phyloP scores from a whole-genome alignment of 768 basidiomycete species.

The Pilatotrama ljubarskyi region DNA sequence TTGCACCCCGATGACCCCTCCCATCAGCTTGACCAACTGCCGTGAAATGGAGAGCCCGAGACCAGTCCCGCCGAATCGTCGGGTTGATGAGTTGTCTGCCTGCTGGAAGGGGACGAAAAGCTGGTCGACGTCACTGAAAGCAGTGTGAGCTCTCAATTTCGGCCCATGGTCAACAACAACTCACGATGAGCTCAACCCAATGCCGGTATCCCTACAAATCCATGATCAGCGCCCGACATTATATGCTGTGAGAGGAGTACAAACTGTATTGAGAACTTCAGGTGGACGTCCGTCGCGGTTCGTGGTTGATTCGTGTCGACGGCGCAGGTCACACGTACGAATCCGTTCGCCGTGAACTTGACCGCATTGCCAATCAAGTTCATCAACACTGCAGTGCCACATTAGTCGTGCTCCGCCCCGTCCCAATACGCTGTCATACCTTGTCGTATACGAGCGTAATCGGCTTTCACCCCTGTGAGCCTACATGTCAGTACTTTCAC shows the following conservation, averaged over 20 bases:
- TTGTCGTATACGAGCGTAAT: slow-evolving; percentile 75
- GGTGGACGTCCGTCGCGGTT: slow-evolving; percentile 44
- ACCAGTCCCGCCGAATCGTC: slow-evolving; percentile 77
- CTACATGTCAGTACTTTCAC: neutral
- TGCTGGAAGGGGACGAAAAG: slow-evolving; percentile 78
- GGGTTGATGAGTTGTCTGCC: slow-evolving; percentile 76
- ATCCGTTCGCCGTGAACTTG: slow-evolving; percentile 68
- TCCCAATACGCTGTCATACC: slow-evolving; percentile 36
- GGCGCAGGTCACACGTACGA: slow-evolving; percentile 61
- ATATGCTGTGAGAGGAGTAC: neutral
- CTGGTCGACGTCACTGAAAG: slow-evolving; percentile 55
- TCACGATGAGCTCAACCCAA: slow-evolving; percentile 55
- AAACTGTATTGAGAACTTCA: slow-evolving; percentile 70
- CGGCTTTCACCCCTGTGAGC: slow-evolving; percentile 61
- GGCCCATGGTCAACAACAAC: neutral
- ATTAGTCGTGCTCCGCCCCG: neutral
- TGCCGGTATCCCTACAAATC: slow-evolving; percentile 66
- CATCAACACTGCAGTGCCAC: slow-evolving; percentile 55
- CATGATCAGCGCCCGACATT: neutral
- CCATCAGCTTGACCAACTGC: slow-evolving; percentile 74
- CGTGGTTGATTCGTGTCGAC: slow-evolving; percentile 42
- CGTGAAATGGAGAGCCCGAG: slow-evolving; percentile 74
- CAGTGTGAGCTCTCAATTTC: neutral
- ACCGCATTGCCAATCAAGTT: slow-evolving; percentile 78
- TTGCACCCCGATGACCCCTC: slow-evolving; percentile 68